Evolutionary conservation across 192 early-diverging fungal species (phyloP).

Genomic region (Chytriomyces sp.): DNA sequence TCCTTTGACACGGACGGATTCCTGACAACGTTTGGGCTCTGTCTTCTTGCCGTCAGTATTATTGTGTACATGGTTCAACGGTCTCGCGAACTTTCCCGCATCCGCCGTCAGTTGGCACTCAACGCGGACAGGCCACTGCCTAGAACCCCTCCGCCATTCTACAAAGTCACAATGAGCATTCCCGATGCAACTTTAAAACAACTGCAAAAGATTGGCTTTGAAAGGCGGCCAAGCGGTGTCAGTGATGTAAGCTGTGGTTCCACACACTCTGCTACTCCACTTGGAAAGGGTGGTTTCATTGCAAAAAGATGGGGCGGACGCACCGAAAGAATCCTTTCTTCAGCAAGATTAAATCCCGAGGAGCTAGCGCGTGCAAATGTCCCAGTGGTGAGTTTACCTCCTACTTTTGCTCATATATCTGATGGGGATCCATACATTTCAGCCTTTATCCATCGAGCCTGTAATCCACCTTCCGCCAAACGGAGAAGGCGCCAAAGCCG

Average conservation of each 20-base stretch:
- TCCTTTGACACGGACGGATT: constrained; percentile 1
- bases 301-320: not conserved
- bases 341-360: not conserved
- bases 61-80: constrained; percentile 9
- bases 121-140: not conserved
- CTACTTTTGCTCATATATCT: not conserved
- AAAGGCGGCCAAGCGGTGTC: not conserved
- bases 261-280: not conserved
- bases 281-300: not conserved
- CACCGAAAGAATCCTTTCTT: not conserved
- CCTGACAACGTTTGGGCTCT: constrained; percentile 8
- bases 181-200: constrained; percentile 1
- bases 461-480: not conserved
- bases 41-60: not conserved
- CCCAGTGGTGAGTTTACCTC: not conserved
- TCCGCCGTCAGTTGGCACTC: not conserved
- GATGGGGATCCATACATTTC: not conserved
- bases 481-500: constrained; percentile 17
- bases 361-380: not conserved
- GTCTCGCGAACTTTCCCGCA: not conserved
- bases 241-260: not conserved
- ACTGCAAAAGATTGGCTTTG: not conserved
- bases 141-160: constrained; percentile 16
- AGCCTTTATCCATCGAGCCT: constrained; percentile 20
- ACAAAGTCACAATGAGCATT: constrained; percentile 17